Evolutionary conservation across 257 asterid species (phyloP), one percentile per base, ranked within the genome.

Genomic region (Scutellaria barbata): DNA sequence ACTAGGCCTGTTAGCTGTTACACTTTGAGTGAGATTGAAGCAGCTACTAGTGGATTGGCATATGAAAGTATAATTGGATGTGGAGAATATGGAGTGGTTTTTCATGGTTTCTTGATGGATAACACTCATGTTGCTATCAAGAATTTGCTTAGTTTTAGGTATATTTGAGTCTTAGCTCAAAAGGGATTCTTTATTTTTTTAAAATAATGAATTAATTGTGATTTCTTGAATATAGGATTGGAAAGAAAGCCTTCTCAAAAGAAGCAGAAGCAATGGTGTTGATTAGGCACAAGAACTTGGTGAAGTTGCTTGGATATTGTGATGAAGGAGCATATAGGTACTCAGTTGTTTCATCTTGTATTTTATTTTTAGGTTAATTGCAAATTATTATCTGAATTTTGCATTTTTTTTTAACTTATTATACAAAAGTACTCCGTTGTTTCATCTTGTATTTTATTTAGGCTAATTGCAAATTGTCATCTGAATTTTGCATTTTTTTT

Each of bases 291-390:
- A 83, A 63, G 73, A 87, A 87, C 72, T 70, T 85, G 87, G 89
- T 85, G 66, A 87, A 83, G 70, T 45, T 89, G 57, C 4, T 83
- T 12, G 93, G 91, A 58, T 89, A 80, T 64, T 87, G 89, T 74
- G 75, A 58, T 11, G 86, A 85, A 66, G 89, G 83, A 77, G 37
- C 53, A 45, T 68, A 77, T 74, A 85, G 88, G 93, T 87, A 50
- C 12, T 22, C 1, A 1, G 25, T 0, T 63, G 35, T 6, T 52
- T 10, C 25, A 48, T 41, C 16, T 20, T 0, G 6, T 14, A 50
- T 52, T 52, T 52, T 17, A 17, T 16, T 52, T 11, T 3, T 7
- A 9, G 3, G 25, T 22, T 22, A 22, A 22, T 22, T 22, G 25
- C 25, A 22, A 22, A 22, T 22, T 22, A 2, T 22, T 2, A 22